Percentiles rank a stretch among this genome's conserved stretches.
Evolutionary conservation across 768 basidiomycete species (phyloP).

Genomic region (Sporobolomyces roseus): DNA sequence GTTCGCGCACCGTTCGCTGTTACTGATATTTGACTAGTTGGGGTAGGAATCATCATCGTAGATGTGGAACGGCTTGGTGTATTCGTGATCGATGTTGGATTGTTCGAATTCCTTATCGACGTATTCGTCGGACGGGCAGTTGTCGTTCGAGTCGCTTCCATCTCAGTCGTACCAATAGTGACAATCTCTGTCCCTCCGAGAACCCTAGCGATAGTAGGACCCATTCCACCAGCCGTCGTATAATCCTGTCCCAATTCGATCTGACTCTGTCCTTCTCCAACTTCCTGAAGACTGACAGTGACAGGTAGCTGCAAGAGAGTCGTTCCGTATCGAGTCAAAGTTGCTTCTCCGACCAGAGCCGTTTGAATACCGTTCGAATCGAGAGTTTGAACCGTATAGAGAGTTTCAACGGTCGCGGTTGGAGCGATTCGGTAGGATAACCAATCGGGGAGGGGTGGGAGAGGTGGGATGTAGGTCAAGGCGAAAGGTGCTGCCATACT

Average conservation of each 20-base stretch:
- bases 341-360: not conserved
- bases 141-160: too few relatives aligned
- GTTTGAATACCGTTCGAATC: constrained; percentile 9
- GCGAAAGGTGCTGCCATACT: constrained; percentile 25
- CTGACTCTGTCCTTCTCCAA: constrained; percentile 1
- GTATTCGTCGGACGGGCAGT: too few relatives aligned
- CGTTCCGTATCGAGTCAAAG: constrained; percentile 27
- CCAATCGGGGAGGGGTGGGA: constrained; percentile 21
- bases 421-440: constrained; percentile 17
- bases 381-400: constrained; percentile 30
- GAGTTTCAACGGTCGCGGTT: constrained; percentile 10
- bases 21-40: not conserved
- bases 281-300: constrained; percentile 15
- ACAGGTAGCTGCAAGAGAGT: constrained; percentile 26
- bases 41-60: not conserved
- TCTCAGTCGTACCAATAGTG: constrained; percentile 15
- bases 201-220: constrained; percentile 8
- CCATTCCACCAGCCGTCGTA: constrained; percentile 27
- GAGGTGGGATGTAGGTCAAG: constrained; percentile 10
- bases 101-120: too few relatives aligned
- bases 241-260: constrained; percentile 19
- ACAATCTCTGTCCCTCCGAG: constrained; percentile 21
- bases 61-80: too few relatives aligned
- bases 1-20: constrained; percentile 2
- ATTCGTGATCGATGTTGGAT: too few relatives aligned